These are phyloP conservation scores for Pyrenochaeta sp. DNA, from an alignment of 2,329 filamentous ascomycete species.

Conservation along the genomic window DNA sequence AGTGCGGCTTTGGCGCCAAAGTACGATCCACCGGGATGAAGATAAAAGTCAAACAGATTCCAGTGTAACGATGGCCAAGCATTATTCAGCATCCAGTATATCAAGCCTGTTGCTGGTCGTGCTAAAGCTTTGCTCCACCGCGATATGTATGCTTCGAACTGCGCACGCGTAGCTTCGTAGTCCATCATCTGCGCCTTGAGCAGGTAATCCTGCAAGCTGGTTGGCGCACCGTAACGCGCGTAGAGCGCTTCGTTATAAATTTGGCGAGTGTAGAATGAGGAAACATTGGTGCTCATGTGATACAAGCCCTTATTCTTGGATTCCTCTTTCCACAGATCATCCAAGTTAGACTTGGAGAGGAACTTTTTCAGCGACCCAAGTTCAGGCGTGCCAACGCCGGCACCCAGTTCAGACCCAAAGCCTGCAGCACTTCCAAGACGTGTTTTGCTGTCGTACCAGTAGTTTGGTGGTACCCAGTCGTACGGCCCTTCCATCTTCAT, in stretches of 20 bases:
- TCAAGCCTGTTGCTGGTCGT: slow-evolving; percentile 65
- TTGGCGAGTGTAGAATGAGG: slow-evolving; percentile 63
- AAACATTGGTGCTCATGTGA: slow-evolving; percentile 67
- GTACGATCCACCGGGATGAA: slow-evolving; percentile 66
- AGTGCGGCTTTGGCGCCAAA: slow-evolving; percentile 65
- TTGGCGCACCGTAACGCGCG: slow-evolving; percentile 61
- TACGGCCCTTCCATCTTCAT: slow-evolving; percentile 75
- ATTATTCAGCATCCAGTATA: slow-evolving; percentile 75
- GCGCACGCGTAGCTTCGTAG: slow-evolving; percentile 68
- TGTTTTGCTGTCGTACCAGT: slow-evolving; percentile 66
- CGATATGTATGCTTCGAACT: slow-evolving; percentile 66
- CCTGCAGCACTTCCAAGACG: slow-evolving; percentile 67
- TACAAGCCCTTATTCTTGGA: slow-evolving; percentile 62
- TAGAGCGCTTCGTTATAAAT: slow-evolving; percentile 68
- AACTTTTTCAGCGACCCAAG: slow-evolving; percentile 64
- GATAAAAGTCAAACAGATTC: slow-evolving; percentile 71
- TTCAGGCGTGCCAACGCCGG: slow-evolving; percentile 70
- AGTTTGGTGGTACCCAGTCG: slow-evolving; percentile 72
- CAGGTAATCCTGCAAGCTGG: slow-evolving; percentile 65
- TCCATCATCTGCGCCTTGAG: slow-evolving; percentile 69
- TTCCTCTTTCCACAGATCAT: slow-evolving; percentile 63
- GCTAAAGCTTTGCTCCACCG: slow-evolving; percentile 58
- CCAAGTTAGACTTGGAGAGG: slow-evolving; percentile 59
- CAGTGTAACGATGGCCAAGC: slow-evolving; percentile 73
- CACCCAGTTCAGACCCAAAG: slow-evolving; percentile 69